phyloP scores from a whole-genome alignment of 1,284 basidiomycete species.

The Leccinum subrobustum region DNA sequence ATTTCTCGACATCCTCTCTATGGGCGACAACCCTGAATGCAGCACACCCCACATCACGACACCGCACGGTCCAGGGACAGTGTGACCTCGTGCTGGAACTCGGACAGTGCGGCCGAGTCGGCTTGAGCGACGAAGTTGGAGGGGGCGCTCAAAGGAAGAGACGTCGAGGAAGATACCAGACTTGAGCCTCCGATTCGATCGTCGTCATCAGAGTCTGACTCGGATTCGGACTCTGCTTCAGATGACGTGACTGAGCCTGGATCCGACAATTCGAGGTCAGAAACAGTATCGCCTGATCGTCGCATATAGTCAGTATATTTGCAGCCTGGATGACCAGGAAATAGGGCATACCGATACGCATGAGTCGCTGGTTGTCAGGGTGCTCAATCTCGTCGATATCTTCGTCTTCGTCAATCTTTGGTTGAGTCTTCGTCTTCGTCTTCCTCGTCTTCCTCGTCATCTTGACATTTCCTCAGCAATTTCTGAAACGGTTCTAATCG shows the following conservation, averaged over 20 bases:
- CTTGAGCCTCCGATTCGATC: conserved; percentile 36
- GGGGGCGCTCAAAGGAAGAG: conserved; percentile 37
- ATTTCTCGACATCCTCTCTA: conserved; percentile 18
- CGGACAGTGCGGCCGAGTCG: conserved; percentile 53
- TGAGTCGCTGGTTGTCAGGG: conserved; percentile 62
- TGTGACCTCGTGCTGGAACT: conserved; percentile 76
- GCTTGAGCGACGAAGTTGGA: conserved; percentile 36
- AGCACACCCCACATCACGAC: conserved; percentile 18
- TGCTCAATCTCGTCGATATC: conserved; percentile 59
- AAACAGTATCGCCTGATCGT: conserved; percentile 54
- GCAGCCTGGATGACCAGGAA: not conserved
- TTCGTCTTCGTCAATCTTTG: conserved; percentile 54
- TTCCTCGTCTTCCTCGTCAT: conserved; percentile 33
- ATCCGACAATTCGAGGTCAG: conserved; percentile 61
- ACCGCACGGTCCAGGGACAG: conserved; percentile 77
- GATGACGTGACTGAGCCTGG: conserved; percentile 49
- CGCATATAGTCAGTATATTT: conserved; percentile 1
- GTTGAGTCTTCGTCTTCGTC: conserved; percentile 40
- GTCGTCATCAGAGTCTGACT: conserved; percentile 28
- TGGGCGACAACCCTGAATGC: conserved; percentile 21
- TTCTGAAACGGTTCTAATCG: conserved; percentile 69
- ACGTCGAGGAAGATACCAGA: conserved; percentile 42
- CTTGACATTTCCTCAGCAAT: conserved; percentile 52
- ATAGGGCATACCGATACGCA: conserved; percentile 59
- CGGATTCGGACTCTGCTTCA: conserved; percentile 33